Conservation (phyloP, 345 rosid genomes). For the Salix udensis region DNA sequence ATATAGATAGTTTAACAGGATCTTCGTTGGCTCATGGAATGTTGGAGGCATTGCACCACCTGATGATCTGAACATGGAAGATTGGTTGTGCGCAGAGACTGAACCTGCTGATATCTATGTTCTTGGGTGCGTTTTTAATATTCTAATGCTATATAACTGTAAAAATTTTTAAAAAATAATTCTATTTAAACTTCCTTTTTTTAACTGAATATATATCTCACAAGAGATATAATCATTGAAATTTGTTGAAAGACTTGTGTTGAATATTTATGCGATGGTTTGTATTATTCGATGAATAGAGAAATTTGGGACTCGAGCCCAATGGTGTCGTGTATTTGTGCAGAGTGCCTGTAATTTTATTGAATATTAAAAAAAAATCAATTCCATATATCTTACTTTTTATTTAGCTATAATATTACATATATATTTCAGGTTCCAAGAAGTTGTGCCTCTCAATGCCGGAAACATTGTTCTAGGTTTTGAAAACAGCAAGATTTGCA, state of each 20-base stretch:
- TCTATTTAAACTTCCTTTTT: not conserved
- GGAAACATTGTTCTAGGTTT: slow-evolving; percentile 30
- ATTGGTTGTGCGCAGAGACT: slow-evolving; percentile 20
- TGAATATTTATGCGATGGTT: too few relatives aligned
- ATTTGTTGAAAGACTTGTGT: not conserved
- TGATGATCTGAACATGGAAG: slow-evolving; percentile 22
- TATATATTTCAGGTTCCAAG: slow-evolving; percentile 36
- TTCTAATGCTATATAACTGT: not conserved
- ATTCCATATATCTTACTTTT: too few relatives aligned
- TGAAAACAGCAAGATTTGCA: slow-evolving; percentile 22
- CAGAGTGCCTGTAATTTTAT: not conserved
- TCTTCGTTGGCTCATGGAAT: slow-evolving; percentile 45
- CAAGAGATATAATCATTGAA: not conserved
- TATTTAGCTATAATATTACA: too few relatives aligned
- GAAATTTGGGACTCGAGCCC: not conserved
- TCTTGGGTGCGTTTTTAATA: slow-evolving; percentile 27
- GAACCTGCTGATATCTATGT: slow-evolving; percentile 31
- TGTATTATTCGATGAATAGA: too few relatives aligned
- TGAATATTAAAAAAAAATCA: not conserved
- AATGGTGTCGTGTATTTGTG: not conserved
- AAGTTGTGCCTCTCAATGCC: slow-evolving; percentile 41
- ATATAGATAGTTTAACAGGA: slow-evolving; percentile 9
- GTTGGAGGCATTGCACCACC: slow-evolving; percentile 36
- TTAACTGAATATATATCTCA: too few relatives aligned
- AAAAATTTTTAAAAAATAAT: not conserved